Conservation (phyloP, 2,329 filamentous ascomycete genomes). For the Westerdykella ornata region DNA sequence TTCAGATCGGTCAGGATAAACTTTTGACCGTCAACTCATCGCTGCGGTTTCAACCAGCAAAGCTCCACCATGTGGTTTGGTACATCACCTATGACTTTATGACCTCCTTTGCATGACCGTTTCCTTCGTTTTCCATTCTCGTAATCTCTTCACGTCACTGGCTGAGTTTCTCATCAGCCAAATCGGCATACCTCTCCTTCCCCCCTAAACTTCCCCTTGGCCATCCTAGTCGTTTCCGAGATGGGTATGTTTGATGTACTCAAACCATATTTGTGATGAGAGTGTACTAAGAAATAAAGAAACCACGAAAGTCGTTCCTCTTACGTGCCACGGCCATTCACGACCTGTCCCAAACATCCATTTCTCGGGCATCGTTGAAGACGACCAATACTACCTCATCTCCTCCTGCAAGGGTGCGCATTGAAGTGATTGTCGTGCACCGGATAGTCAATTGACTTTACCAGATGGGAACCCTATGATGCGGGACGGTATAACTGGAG, state of each 20-base stretch:
- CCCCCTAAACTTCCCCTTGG: too few species aligned
- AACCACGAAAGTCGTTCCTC: slow-evolving; percentile 62
- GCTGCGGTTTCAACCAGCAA: too few species aligned
- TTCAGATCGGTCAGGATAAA: too few species aligned
- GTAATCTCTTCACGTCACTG: not conserved
- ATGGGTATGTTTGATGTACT: too few species aligned
- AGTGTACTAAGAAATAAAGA: slow-evolving; percentile 15
- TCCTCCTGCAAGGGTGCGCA: slow-evolving; percentile 77
- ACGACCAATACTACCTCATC: slow-evolving; percentile 83
- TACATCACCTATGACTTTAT: not conserved
- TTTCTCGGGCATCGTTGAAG: slow-evolving; percentile 77
- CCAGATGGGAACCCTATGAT: slow-evolving; percentile 97
- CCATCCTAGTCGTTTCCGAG: too few species aligned
- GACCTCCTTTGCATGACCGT: not conserved
- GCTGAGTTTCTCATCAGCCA: not conserved
- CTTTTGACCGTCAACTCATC: too few species aligned
- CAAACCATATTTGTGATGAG: too few species aligned
- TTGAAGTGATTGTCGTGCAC: not conserved
- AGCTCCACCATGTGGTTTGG: too few species aligned
- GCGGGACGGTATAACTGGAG: slow-evolving; percentile 83
- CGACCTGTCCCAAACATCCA: slow-evolving; percentile 84
- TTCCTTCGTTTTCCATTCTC: not conserved
- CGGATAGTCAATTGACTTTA: slow-evolving; percentile 7
- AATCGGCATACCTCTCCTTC: too few species aligned
- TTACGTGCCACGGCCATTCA: slow-evolving; percentile 93